Evolutionary conservation across 352 stramenopile species (phyloP).

Genomic region (Globisporangium emineosum): DNA sequence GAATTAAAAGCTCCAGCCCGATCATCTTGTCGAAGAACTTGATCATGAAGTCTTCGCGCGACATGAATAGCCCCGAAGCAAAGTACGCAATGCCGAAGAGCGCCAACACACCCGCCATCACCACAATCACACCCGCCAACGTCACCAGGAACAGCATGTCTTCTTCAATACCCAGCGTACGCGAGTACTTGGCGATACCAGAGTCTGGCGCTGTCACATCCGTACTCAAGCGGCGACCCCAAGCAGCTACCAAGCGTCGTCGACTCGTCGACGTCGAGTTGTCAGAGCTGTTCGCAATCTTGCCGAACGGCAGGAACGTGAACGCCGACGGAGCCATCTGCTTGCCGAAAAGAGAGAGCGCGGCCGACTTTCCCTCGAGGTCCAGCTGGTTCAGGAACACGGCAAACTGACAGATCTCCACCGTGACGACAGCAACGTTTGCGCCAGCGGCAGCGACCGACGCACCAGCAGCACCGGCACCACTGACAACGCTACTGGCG

Average conservation of each 20-base stretch:
- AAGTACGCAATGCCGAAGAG: conserved; percentile 64
- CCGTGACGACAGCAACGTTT: conserved; percentile 65
- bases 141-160: conserved; percentile 84
- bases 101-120: conserved; percentile 62
- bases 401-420: conserved; percentile 79
- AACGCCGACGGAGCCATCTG: conserved; percentile 73
- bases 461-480: conserved; percentile 38
- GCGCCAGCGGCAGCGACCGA: conserved; percentile 50
- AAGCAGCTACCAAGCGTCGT: conserved; percentile 9
- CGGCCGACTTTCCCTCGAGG: conserved; percentile 67
- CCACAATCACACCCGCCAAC: conserved; percentile 67
- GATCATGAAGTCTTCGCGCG: conserved; percentile 56
- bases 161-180: conserved; percentile 65
- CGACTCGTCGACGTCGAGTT: conserved; percentile 17
- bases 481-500: conserved; percentile 49
- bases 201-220: conserved; percentile 28
- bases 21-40: conserved; percentile 89
- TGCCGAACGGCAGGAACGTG: conserved; percentile 75
- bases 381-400: conserved; percentile 78
- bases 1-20: conserved; percentile 62
- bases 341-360: conserved; percentile 65
- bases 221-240: conserved; percentile 4
- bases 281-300: conserved; percentile 21
- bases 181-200: conserved; percentile 73
- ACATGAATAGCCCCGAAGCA: conserved; percentile 59